Conservation (phyloP, 148 eudicot species). For the Vaccinium corymbosum region DNA sequence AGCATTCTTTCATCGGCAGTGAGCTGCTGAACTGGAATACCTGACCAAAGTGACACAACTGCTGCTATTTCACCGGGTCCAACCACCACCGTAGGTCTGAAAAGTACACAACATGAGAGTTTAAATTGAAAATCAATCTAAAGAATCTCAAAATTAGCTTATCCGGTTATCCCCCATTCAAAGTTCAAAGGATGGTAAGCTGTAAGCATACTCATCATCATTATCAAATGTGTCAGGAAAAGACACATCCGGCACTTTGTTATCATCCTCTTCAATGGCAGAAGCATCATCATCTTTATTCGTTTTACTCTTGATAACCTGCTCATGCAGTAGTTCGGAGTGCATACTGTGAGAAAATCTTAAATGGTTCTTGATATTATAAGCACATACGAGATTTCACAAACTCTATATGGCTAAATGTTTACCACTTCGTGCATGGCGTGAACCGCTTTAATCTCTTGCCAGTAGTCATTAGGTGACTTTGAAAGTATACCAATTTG, state of each 20-base stretch:
- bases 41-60: constrained; percentile 57
- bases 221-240: constrained; percentile 22
- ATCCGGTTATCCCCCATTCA: neutral
- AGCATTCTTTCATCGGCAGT: constrained; percentile 49
- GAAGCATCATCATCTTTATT: constrained; percentile 20
- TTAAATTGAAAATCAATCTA: neutral
- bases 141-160: neutral
- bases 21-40: constrained; percentile 57
- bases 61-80: constrained; percentile 56
- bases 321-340: constrained; percentile 12
- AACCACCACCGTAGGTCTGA: constrained; percentile 37
- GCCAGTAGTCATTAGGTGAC: constrained; percentile 55
- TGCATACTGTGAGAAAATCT: constrained; percentile 14
- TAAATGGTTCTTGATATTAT: constrained; percentile 1
- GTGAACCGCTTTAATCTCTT: constrained; percentile 53
- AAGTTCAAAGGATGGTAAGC: constrained; percentile 21
- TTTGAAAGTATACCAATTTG: constrained; percentile 40
- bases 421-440: constrained; percentile 49
- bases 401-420: neutral
- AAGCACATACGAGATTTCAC: neutral
- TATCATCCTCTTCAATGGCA: constrained; percentile 24
- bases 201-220: constrained; percentile 40
- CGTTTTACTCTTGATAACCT: constrained; percentile 30
- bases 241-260: constrained; percentile 18
- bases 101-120: neutral